These are phyloP conservation scores for Yamadazyma mexicana DNA, from an alignment of 1,139 yeast species.

Conservation along the genomic window DNA sequence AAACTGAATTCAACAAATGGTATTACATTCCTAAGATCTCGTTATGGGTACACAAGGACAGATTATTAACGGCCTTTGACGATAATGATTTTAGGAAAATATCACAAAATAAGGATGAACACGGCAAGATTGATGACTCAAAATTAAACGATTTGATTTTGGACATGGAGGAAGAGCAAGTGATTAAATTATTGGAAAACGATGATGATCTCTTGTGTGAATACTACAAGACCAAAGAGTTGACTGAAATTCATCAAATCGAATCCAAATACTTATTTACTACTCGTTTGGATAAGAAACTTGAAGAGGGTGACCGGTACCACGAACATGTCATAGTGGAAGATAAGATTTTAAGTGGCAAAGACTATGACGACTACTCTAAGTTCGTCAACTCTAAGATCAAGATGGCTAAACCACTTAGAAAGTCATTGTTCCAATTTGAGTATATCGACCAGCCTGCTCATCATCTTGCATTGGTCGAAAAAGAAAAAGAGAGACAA, in stretches of 20 bases:
- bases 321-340: constrained; percentile 7
- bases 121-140: constrained; percentile 15
- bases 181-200: constrained; percentile 20
- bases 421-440: constrained; percentile 31
- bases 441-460: constrained; percentile 24
- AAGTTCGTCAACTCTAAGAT: constrained; percentile 18
- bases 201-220: constrained; percentile 32
- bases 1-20: constrained; percentile 25
- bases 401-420: constrained; percentile 28
- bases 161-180: constrained; percentile 21
- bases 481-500: constrained; percentile 3
- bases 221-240: constrained; percentile 30
- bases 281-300: background rate
- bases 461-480: constrained; percentile 13
- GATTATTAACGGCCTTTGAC: constrained; percentile 20
- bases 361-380: constrained; percentile 12
- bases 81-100: constrained; percentile 20
- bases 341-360: constrained; percentile 9
- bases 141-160: constrained; percentile 21
- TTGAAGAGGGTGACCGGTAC: constrained; percentile 10
- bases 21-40: constrained; percentile 27
- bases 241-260: constrained; percentile 28
- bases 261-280: constrained; percentile 25
- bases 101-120: constrained; percentile 2
- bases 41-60: constrained; percentile 28